Conservation (phyloP, 2,329 filamentous ascomycete genomes). For the Cordyceps fumosorosea region DNA sequence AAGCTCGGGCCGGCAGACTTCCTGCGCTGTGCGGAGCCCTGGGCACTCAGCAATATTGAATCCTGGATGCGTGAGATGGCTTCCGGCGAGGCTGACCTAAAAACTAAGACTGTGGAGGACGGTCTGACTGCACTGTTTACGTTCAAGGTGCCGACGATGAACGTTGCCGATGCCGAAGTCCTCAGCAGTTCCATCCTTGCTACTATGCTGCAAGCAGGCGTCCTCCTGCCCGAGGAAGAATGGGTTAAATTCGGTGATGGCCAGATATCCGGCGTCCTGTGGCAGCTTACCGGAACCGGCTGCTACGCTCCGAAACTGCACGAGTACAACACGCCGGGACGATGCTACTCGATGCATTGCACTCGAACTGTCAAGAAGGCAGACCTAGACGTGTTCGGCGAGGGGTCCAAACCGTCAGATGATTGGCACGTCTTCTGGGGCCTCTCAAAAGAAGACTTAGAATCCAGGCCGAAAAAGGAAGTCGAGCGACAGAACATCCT, state of each 20-base stretch:
- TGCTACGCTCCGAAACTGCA: conserved; percentile 88
- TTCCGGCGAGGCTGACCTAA: conserved; percentile 84
- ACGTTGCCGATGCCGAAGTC: conserved; percentile 90
- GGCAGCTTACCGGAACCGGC: conserved; percentile 83
- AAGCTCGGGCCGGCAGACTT: conserved; percentile 79
- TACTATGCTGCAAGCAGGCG: conserved; percentile 71
- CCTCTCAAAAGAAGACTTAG: conserved; percentile 69
- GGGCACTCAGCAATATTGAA: conserved; percentile 85
- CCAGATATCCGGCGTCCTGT: conserved; percentile 80
- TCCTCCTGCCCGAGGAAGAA: conserved; percentile 83
- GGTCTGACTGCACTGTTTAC: conserved; percentile 86
- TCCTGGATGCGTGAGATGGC: conserved; percentile 83
- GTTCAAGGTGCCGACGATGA: conserved; percentile 95
- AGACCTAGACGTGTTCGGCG: conserved; percentile 68
- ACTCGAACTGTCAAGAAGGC: conserved; percentile 92
- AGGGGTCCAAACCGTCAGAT: conserved; percentile 59
- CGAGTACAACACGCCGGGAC: conserved; percentile 57
- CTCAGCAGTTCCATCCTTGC: conserved; percentile 71
- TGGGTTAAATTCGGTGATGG: conserved; percentile 90
- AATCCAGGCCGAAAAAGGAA: conserved; percentile 72
- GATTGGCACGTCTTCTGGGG: conserved; percentile 91
- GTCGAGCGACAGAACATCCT: conserved; percentile 88
- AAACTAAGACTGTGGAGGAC: conserved; percentile 76
- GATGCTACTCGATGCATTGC: conserved; percentile 92
- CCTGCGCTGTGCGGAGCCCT: conserved; percentile 78